Base-by-base conservation (phyloP, 2,329 filamentous ascomycete genomes). In the Teratosphaeria pseudoeucalypti region DNA sequence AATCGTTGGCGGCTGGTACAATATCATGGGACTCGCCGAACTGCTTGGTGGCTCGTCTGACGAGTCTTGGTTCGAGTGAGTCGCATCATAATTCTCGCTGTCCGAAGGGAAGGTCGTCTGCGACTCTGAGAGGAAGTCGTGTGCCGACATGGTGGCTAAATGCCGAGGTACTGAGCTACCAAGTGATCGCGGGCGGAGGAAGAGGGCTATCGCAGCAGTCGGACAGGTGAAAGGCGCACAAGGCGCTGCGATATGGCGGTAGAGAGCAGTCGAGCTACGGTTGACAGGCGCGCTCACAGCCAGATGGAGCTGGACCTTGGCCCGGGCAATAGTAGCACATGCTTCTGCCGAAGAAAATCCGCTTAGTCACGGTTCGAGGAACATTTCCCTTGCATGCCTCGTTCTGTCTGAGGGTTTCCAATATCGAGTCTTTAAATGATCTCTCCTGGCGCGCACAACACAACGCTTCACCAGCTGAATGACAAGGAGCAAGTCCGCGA, bases 1-100 rank as follows among this genome's bases (percentile, higher is more conserved):
- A 53, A 95, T 69, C 0, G 91, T 95, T 2, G 94, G 92, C 3
- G 92, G 90, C 65, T 85, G 85, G 81, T 97, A 99, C 54, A 97
- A 82, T 55, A 95, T 86, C 68, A 96, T 75, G 9, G 87, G 86
- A 1, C 84, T 81, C 11, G 84, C 86, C 57, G 76, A 77, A 7
- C 85, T 84, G 1, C 85, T 83, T 1, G 82, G 79, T 55, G 85
- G 85, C 47, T 80, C 77, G 60, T 82, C 76, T 58, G 82, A 76
- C 61, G 87, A 85, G 54, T 66, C 62, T 12, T 61, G 64, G 54
- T 68, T 70, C 53, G 62, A 66, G 61, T 76, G 72, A 67, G 77
- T 74, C 47, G 81, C 83, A 57, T 86, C 87, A 76, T 94, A 92
- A 73, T 87, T 87, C 76, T 92, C 89, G 78, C 86, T 90, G 78